Evolutionary conservation across 768 basidiomycete genomes (phyloP), one percentile per base, ranked within the genome.

Genomic region (Leucocoprinus leucothites): DNA sequence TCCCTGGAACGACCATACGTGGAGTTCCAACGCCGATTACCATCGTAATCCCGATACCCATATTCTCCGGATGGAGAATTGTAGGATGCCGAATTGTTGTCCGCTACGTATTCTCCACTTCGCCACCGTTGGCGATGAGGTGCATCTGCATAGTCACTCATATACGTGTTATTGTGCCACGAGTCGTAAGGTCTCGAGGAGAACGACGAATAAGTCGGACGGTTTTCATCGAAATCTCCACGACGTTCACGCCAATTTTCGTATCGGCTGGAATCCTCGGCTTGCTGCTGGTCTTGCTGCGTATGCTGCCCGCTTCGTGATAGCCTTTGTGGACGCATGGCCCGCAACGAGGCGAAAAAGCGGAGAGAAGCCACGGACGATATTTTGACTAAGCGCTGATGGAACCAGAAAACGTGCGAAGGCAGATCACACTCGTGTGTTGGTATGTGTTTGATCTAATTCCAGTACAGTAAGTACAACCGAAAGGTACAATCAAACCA

Each of bases 371-470:
- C 36, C 21, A 19, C 26, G 28, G 54, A 21, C 26, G 40, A 22
- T 21, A 48, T 54, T 28, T 42, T 55, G 54, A 48, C 38, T 55
- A 48, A 55, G 54, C 47, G 24, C 5, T n/a, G 31, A 35, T 19
- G 26, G 34, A 31, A 5, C 11, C 31, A 11, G 31, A 31, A 31
- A 31, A 31, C 31, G 31, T 31, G 31, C 11, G 31, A 16, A 24
- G 40, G 1, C 1, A 9, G 16, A 3, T 9, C 14, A n/a, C 8
- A 28, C 6, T 11, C 31, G 5, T 18, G 28, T 55, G 53, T 48
- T 48, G 47, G 47, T 45, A 25, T 28, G 9, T 45, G 43, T 53
- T 53, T 53, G 51, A 43, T 18, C 4, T 7, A 7, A 41, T 19
- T n/a, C n/a, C n/a, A n/a, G n/a, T n/a, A n/a, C n/a, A n/a, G n/a